Conservation (phyloP, 148 eudicot genomes). For the Rhododendron molle region DNA sequence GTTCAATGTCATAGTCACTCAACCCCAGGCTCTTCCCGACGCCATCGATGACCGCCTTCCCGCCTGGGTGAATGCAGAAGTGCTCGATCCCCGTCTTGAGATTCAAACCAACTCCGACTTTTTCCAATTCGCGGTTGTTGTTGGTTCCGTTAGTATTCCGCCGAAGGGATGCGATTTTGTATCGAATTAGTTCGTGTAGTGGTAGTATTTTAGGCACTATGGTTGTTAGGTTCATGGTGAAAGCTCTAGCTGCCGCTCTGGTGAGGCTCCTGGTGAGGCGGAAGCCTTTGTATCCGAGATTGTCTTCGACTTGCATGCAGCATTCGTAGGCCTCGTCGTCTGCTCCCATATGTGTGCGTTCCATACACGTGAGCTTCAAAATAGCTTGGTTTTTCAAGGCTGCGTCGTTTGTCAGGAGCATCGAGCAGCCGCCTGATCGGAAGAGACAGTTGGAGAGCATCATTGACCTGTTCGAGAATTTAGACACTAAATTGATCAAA, state of each 20-base stretch:
- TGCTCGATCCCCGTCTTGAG: constrained; percentile 67
- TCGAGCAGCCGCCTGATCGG: constrained; percentile 73
- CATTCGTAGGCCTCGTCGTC: constrained; percentile 66
- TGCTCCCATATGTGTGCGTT: constrained; percentile 64
- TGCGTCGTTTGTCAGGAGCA: constrained; percentile 63
- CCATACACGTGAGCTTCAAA: constrained; percentile 48
- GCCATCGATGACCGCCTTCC: constrained; percentile 73
- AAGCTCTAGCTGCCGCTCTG: constrained; percentile 51
- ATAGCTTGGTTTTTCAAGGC: constrained; percentile 32
- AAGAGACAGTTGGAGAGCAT: constrained; percentile 83
- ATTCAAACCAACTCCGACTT: constrained; percentile 29
- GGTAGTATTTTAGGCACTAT: constrained; percentile 58
- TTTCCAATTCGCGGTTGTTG: not conserved
- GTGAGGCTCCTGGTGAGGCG: constrained; percentile 56
- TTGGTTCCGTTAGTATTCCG: not conserved
- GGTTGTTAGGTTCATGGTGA: constrained; percentile 42
- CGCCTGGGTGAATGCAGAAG: constrained; percentile 86
- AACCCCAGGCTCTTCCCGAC: constrained; percentile 57
- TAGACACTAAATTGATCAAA: not conserved
- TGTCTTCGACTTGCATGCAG: constrained; percentile 69
- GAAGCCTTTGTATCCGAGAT: constrained; percentile 47
- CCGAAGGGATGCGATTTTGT: not conserved
- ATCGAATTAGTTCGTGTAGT: constrained; percentile 40
- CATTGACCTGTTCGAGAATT: constrained; percentile 32
- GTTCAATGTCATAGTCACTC: constrained; percentile 60